Evolutionary conservation across 495 filamentous ascomycete species (phyloP).

Genomic region (Daldinia concentrica): DNA sequence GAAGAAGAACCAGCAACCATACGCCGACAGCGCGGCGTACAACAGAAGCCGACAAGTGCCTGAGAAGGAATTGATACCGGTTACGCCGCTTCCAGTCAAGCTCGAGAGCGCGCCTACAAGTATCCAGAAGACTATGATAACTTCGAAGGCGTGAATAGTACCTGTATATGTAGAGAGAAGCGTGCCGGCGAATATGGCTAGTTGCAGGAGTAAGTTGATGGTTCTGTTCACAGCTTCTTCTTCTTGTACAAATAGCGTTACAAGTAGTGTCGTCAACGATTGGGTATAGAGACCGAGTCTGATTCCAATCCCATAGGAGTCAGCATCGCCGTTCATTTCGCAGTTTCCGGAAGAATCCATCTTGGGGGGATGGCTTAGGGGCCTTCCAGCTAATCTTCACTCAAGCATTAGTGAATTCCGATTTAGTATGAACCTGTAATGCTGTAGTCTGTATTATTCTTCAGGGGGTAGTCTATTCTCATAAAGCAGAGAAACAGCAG

Average conservation of each 20-base stretch:
- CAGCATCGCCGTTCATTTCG: slow-evolving; percentile 20
- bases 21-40: slow-evolving; percentile 34
- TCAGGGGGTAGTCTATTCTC: not conserved
- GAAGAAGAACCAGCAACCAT: slow-evolving; percentile 41
- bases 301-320: slow-evolving; percentile 36
- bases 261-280: slow-evolving; percentile 30
- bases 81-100: slow-evolving; percentile 21
- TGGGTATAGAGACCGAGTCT: slow-evolving; percentile 39
- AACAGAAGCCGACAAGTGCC: slow-evolving; percentile 23
- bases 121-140: slow-evolving; percentile 31
- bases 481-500: not conserved
- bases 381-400: not conserved
- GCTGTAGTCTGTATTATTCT: not conserved
- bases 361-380: not conserved
- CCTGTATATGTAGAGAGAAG: slow-evolving; percentile 11
- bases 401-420: not conserved
- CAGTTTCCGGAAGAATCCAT: slow-evolving; percentile 11
- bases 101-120: slow-evolving; percentile 32
- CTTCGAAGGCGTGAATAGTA: slow-evolving; percentile 24
- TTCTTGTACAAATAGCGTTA: slow-evolving; percentile 31
- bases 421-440: not conserved
- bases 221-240: slow-evolving; percentile 28
- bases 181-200: slow-evolving; percentile 32
- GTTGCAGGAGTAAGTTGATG: slow-evolving; percentile 34
- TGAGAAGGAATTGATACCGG: slow-evolving; percentile 13